Evolutionary conservation across 2,329 filamentous ascomycete genomes (phyloP), one percentile per base, ranked within the genome.

Genomic region (Hypoxylon sp.): DNA sequence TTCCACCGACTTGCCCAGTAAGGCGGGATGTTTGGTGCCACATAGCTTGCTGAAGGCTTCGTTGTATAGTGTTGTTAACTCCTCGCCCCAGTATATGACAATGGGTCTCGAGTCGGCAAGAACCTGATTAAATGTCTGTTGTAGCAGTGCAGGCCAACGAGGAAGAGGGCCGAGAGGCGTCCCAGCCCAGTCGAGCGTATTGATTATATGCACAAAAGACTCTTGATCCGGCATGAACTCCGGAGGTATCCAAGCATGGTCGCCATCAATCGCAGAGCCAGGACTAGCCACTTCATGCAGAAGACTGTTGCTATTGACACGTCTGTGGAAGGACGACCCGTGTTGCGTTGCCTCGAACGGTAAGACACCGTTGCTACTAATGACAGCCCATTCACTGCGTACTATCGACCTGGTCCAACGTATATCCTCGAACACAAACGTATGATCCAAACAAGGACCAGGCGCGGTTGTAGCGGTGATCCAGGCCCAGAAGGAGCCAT

Each of bases 61-160:
- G 70, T 93, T 93, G 78, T 93, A 93, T 8, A 93, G 85, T 6
- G 85, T 84, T 14, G 89, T 84, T 42, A 87, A 81, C 11, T 89
- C 83, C 2, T 83, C 79, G 1, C 88, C 88, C 88, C 88, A 90
- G 70, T 89, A 90, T 77, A 89, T 86, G 8, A 85, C 86, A 22
- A 84, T 82, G 3, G 85, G 84, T 16, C 79, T 76, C 4, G 79
- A 79, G 69, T 83, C 81, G 16, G 80, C 78, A 45, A 83, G 76
- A 12, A 81, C 75, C 61, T 83, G 78, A 38, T 79, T 78, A 54
- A 80, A 80, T 3, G 77, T 77, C 57, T 84, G 80, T 32, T 83
- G 81, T 20, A 86, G 78, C 20, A 80, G 76, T 4, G 76, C 52
- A n/a, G 81, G 77, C 84, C 84, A 87, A 53, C 71, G 72, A 2